Percentiles rank a stretch among this genome's conserved stretches.
Conservation (phyloP, 2,329 filamentous ascomycete species). For the Aspergillus alliaceus region DNA sequence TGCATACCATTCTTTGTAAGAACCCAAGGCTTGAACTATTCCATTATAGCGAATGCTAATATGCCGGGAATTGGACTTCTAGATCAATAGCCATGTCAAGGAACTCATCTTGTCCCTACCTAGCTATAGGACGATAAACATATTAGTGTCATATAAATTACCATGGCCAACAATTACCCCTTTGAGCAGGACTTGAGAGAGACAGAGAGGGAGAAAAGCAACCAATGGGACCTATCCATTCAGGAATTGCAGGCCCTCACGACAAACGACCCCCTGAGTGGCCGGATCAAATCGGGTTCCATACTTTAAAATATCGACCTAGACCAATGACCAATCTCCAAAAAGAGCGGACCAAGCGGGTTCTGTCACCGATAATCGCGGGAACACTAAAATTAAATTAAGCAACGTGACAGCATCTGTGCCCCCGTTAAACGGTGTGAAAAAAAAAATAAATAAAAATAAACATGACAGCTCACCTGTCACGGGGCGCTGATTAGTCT, state of each 20-base stretch:
- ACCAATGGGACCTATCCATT: neutral
- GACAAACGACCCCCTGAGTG: neutral
- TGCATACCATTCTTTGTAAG: no score
- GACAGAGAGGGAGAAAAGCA: neutral
- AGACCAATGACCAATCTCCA: neutral
- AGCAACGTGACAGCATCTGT: neutral
- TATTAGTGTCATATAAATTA: neutral
- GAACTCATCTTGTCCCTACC: neutral
- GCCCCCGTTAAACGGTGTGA: neutral
- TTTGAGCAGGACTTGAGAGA: neutral
- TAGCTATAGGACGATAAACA: neutral
- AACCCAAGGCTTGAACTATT: no score
- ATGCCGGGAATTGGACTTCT: no score
- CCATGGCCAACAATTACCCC: no score
- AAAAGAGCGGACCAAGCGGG: neutral
- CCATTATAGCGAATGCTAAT: neutral
- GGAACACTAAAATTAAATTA: neutral
- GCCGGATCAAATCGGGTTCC: conserved; percentile 3
- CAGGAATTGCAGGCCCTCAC: neutral
- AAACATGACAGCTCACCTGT: neutral
- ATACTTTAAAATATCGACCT: neutral
- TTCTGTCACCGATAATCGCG: neutral
- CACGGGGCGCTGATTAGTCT: no score
- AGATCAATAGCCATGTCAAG: no score
- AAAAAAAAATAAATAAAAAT: neutral